Evolutionary conservation across 345 rosid species (phyloP), one percentile per base, ranked within the genome.

Genomic region (Salix brachista): DNA sequence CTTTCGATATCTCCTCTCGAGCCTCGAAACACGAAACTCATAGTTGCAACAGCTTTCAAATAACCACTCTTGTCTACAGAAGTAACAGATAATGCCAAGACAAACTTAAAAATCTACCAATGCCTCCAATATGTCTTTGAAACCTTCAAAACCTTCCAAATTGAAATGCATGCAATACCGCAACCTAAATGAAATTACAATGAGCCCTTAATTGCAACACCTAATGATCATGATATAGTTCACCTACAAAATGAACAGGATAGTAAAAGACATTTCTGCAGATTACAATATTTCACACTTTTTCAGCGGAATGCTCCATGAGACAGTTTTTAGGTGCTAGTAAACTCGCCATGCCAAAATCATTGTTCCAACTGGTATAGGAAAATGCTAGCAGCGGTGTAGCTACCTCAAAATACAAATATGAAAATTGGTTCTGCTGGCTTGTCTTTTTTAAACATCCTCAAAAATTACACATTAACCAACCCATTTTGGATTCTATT

Each of bases 1-100:
- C 80, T 84, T 82, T 94, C 99, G 42, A 96, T 86, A 82, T 94
- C 99, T 37, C 89, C 89, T 83, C 98, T 86, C 52, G 87, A 87
- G 80, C 98, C 98, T 54, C 97, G 85, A 48, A 90, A 96, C 71
- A 87, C 90, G 52, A 91, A 96, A 85, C 98, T 94, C 98, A 96
- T 96, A 75, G 18, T 69, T 36, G 50, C 76, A 36, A 54, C 48
- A 26, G 9, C 18, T 30, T 70, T 56, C n/a, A 32, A 46, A 10
- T 2, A 42, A 14, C 61, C 28, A 34, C 11, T 9, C 19, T 46
- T 70, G 65, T 56, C 25, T 44, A 48, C 10, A 26, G 54, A 61
- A 21, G 65, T 23, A 44, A 2, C 58, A 50, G 74, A 54, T 37
- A 42, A 44, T 54, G 60, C 21, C 36, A 4, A 39, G 61, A 79